These are phyloP conservation scores for Hebeloma cylindrosporum DNA, from an alignment of 768 basidiomycete species.

Conservation along the genomic window DNA sequence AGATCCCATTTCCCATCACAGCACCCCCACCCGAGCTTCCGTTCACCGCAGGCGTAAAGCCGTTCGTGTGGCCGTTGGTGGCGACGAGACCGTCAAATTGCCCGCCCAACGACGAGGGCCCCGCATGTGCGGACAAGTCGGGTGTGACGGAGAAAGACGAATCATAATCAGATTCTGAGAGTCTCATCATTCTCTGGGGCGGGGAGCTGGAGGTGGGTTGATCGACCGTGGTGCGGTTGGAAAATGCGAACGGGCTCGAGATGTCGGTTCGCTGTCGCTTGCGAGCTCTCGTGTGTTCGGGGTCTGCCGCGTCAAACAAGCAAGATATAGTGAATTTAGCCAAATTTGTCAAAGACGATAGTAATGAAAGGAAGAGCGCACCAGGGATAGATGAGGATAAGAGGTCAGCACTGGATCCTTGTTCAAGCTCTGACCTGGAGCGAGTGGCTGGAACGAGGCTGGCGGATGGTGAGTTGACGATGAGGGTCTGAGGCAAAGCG, in stretches of 20 bases:
- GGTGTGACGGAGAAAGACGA: conserved; percentile 45
- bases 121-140: conserved; percentile 44
- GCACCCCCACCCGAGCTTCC: conserved; percentile 28
- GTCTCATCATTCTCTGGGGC: conserved; percentile 47
- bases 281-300: conserved; percentile 56
- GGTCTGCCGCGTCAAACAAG: conserved; percentile 35
- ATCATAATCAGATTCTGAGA: conserved; percentile 50
- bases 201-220: conserved; percentile 31
- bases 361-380: conserved; percentile 24
- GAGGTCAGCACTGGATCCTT: conserved; percentile 37
- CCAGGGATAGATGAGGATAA: conserved; percentile 32
- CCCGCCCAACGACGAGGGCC: conserved; percentile 46
- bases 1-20: conserved; percentile 47
- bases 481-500: conserved; percentile 23
- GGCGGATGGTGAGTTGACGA: conserved; percentile 24
- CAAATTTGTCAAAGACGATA: not conserved
- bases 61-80: conserved; percentile 45
- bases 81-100: conserved; percentile 22
- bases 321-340: conserved; percentile 15
- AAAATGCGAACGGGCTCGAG: conserved; percentile 32
- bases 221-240: conserved; percentile 32
- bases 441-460: conserved; percentile 68
- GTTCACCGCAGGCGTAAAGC: conserved; percentile 36
- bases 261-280: conserved; percentile 69
- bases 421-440: conserved; percentile 61